Base-by-base conservation (phyloP, 2,329 filamentous ascomycete species). In the Aspergillus alliaceus region DNA sequence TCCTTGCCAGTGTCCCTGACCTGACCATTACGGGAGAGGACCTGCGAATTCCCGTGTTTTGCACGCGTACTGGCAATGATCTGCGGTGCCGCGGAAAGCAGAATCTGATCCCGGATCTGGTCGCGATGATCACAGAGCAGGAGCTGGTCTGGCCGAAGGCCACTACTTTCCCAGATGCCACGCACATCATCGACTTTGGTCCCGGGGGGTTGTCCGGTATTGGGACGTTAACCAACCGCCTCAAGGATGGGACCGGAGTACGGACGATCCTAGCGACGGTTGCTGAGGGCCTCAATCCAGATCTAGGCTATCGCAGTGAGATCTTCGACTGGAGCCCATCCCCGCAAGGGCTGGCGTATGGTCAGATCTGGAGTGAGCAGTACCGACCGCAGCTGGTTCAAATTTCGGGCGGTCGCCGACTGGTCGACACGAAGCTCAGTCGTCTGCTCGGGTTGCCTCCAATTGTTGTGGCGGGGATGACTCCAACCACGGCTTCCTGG, bases 241-340 rank as follows among this genome's bases (percentile, higher is more conserved):
- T 98, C 84, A 99, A 99, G 82, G 96, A 99, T 75, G 95, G 95
- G 62, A 98, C 92, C 56, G 95, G 95, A 68, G 95, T 99, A 34
- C 91, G 93, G 59, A 93, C 99, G 64, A 96, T 99, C 64, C 84
- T 99, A 57, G 95, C 92, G 40, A 95, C 95, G 62, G 85, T 91
- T n/a, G 82, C 84, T 31, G 95, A 98, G 75, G 95, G 95, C 54
- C 99, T 97, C 82, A 99, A 99, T 82, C 90, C 93, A 2, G 95
- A 99, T 77, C 83, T 99, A 51, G 99, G 99, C 68, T 93, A 99
- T 72, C 90, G 95, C 56, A 95, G 99, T 72, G 91, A 97, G 72
- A 93, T 95, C 49, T 89, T 92, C 29, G 91, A 99, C 76, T 99
- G 96, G 96, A 92, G 75, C 97, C 95, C 49, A 89, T 92, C 31